A percentile compares a stretch with the other conserved stretches of the same genome.
Evolutionary conservation across 1,139 yeast genomes (phyloP).

Genomic region (Geotrichum candidum): DNA sequence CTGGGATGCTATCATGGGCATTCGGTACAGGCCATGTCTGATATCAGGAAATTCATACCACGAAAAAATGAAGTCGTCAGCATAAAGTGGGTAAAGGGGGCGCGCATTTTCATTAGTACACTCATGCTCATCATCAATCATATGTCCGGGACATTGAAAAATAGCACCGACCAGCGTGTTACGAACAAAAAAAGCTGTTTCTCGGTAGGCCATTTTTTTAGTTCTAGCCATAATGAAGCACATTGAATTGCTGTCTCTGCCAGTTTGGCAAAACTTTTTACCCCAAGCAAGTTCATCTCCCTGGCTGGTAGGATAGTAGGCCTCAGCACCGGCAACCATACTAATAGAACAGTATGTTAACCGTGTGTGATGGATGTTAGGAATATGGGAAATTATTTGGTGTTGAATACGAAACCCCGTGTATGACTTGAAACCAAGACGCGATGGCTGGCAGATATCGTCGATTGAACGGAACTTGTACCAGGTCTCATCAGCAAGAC

Average conservation of each 20-base stretch:
- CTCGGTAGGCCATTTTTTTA: constrained; percentile 46
- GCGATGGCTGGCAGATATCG: constrained; percentile 21
- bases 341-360: constrained; percentile 21
- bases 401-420: constrained; percentile 29
- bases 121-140: constrained; percentile 22
- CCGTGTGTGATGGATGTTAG: constrained; percentile 22
- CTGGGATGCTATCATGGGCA: constrained; percentile 15
- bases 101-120: constrained; percentile 23
- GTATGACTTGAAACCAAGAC: constrained; percentile 21
- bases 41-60: constrained; percentile 21
- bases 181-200: constrained; percentile 47
- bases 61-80: constrained; percentile 21
- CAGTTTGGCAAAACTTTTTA: constrained; percentile 23
- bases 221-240: constrained; percentile 58
- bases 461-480: constrained; percentile 3
- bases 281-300: constrained; percentile 25
- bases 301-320: constrained; percentile 23
- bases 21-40: constrained; percentile 14
- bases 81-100: constrained; percentile 24
- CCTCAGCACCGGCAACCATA: constrained; percentile 22
- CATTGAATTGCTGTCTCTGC: constrained; percentile 11
- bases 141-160: constrained; percentile 44
- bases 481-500: constrained; percentile 5
- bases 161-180: constrained; percentile 60
- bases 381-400: constrained; percentile 20